Conservation (phyloP, 805 yeast genomes). For the Scheffersomyces coipomensis region DNA sequence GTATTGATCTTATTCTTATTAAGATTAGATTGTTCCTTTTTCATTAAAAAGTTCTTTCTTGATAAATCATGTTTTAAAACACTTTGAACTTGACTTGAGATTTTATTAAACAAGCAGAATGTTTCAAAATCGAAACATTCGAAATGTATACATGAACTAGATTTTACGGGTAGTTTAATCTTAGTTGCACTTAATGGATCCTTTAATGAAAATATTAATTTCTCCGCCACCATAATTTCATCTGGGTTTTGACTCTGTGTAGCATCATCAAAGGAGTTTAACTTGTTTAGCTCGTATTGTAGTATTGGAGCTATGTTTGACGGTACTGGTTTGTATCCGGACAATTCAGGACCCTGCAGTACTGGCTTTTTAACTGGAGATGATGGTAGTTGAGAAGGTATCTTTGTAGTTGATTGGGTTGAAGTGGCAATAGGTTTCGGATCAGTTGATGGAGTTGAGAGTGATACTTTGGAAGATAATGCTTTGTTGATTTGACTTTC, state of each 20-base stretch:
- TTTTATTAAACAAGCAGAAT: conserved; percentile 37
- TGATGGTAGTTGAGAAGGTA: not conserved
- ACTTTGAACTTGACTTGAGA: conserved; percentile 24
- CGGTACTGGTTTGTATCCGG: conserved; percentile 24
- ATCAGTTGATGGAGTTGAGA: not conserved
- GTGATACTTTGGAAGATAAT: not conserved
- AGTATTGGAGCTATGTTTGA: conserved; percentile 26
- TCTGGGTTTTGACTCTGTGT: not conserved
- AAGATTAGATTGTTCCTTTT: too few relatives aligned
- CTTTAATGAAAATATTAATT: conserved; percentile 32
- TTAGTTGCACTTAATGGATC: conserved; percentile 41
- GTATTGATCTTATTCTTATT: conserved; percentile 2
- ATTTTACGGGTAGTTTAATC: conserved; percentile 39
- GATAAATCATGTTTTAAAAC: conserved; percentile 24
- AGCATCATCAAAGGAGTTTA: conserved; percentile 2
- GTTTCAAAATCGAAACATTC: conserved; percentile 45
- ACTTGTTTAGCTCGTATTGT: conserved; percentile 22
- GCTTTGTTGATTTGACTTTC: conserved; percentile 16
- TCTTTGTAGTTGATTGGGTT: not conserved
- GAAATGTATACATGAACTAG: conserved; percentile 35
- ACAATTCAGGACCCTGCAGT: not conserved
- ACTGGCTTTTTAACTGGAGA: not conserved
- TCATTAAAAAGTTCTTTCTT: conserved; percentile 15
- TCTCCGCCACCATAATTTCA: conserved; percentile 5
- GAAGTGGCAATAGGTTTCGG: not conserved